Evolutionary conservation across 1,284 basidiomycete genomes (phyloP), one percentile per base, ranked within the genome.

Genomic region (Apiotrichum laibachii): DNA sequence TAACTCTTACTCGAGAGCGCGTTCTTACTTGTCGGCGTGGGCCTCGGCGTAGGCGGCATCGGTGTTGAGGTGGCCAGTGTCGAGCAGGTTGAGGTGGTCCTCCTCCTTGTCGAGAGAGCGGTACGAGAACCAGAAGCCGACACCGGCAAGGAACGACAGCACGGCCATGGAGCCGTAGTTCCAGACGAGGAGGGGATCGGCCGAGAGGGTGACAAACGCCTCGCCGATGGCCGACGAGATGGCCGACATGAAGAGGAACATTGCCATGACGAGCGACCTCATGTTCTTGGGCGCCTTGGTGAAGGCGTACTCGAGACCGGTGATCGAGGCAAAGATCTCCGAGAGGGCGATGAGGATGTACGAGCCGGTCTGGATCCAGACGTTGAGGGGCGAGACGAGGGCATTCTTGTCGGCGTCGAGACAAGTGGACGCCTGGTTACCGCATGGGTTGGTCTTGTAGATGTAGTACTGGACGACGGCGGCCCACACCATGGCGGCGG

Each of bases 391-490:
- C 18, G 50, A 42, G 22, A 18, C 18, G 39, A 40, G 21, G 16
- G 26, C 15, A 15, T 51, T 43, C 11, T 16, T 21, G 39, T 51
- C 19, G 39, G 37, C 50, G 39, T 51, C 50, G 8, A 11, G 60
- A 50, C 71, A 75, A 37, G 63, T 70, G n/a, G 76, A 70, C 33
- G 78, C 79, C 52, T 70, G 60, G 55, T 72, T 67, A 10, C 80
- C 80, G 61, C 80, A 81, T 1, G 75, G 74, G 42, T 70, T 75
- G 1, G 64, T 72, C 65, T 73, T 60, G 70, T 81, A 81, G 47
- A 81, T 74, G 63, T 75, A 71, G 72, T 76, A 75, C 64, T 82
- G 81, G 19, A 80, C 58, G 44, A 81, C 76, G 9, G 79, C 77
- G 7, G 76, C 77, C 65, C 73, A 72, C 55, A 77, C 68, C 74